These are phyloP conservation scores for Phytophthora europaea DNA, from an alignment of 352 stramenopile species.

Conservation along the genomic window DNA sequence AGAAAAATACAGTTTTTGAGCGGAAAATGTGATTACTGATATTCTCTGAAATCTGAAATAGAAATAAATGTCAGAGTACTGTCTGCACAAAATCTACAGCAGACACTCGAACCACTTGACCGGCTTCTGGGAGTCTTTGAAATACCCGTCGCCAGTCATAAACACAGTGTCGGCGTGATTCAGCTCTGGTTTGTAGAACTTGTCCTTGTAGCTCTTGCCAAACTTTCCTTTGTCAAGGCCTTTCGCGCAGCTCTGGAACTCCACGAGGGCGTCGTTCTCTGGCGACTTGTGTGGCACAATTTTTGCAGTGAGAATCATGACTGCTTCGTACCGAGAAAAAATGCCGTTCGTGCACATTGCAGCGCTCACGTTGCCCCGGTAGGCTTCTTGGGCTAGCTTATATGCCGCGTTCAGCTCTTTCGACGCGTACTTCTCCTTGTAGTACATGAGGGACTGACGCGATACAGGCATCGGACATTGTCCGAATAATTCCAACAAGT, in stretches of 20 bases:
- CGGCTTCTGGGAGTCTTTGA: conserved; percentile 45
- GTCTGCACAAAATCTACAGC: conserved; percentile 16
- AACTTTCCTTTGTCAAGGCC: conserved; percentile 45
- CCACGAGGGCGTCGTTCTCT: conserved; percentile 50
- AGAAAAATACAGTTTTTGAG: too few species aligned
- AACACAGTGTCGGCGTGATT: conserved; percentile 65
- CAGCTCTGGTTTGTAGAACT: conserved; percentile 51
- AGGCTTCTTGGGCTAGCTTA: conserved; percentile 36
- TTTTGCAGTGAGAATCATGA: conserved; percentile 26
- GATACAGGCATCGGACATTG: conserved; percentile 42
- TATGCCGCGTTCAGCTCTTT: conserved; percentile 39
- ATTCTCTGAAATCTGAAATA: background rate
- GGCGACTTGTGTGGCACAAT: conserved; percentile 40
- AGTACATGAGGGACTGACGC: conserved; percentile 36
- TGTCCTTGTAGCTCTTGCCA: conserved; percentile 37
- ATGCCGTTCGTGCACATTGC: conserved; percentile 53
- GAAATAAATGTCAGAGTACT: background rate
- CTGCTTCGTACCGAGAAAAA: conserved; percentile 35
- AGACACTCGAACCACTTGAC: conserved; percentile 62
- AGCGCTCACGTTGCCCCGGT: conserved; percentile 44
- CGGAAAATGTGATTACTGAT: background rate
- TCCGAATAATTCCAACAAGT: conserved; percentile 33
- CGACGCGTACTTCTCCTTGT: conserved; percentile 33
- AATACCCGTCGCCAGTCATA: conserved; percentile 41
- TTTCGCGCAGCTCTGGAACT: conserved; percentile 56